Conservation (phyloP, 2,329 filamentous ascomycete genomes). For the Fusarium begoniae region DNA sequence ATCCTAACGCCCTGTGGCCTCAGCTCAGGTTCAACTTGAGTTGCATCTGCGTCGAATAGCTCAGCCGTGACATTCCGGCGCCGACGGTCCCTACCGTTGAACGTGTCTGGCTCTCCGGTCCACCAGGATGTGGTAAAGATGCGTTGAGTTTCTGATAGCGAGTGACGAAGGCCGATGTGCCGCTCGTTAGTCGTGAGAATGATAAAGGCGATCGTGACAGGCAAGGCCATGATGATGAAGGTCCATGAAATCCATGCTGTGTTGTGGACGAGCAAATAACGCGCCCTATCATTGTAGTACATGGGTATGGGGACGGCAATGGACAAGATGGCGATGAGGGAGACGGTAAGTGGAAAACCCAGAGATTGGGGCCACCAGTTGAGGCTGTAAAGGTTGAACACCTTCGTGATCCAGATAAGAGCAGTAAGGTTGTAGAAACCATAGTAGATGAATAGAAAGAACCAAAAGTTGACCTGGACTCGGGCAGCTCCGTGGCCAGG, state of each 20-base stretch:
- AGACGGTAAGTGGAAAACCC: constrained; percentile 71
- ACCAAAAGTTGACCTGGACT: constrained; percentile 76
- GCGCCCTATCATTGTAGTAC: constrained; percentile 63
- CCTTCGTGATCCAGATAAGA: constrained; percentile 75
- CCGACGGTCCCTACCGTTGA: constrained; percentile 55
- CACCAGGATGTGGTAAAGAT: constrained; percentile 74
- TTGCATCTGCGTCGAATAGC: constrained; percentile 51
- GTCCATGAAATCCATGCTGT: constrained; percentile 76
- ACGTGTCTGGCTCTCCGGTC: constrained; percentile 65
- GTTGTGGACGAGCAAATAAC: constrained; percentile 68
- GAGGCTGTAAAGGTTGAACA: constrained; percentile 75
- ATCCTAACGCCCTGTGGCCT: constrained; percentile 51
- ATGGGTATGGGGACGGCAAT: constrained; percentile 67
- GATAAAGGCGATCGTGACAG: constrained; percentile 71
- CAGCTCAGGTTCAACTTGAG: constrained; percentile 39
- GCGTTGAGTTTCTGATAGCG: constrained; percentile 72
- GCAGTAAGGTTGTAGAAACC: constrained; percentile 74
- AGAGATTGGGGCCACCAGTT: constrained; percentile 76
- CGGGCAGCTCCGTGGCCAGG: constrained; percentile 71
- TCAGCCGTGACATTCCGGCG: constrained; percentile 50
- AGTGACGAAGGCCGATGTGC: constrained; percentile 68
- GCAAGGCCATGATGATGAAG: constrained; percentile 75
- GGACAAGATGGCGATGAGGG: constrained; percentile 68
- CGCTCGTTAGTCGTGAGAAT: constrained; percentile 72
- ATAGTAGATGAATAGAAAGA: constrained; percentile 76